Evolutionary conservation across 129 eudicot species (phyloP).

Genomic region (Smallanthus sonchifolius): DNA sequence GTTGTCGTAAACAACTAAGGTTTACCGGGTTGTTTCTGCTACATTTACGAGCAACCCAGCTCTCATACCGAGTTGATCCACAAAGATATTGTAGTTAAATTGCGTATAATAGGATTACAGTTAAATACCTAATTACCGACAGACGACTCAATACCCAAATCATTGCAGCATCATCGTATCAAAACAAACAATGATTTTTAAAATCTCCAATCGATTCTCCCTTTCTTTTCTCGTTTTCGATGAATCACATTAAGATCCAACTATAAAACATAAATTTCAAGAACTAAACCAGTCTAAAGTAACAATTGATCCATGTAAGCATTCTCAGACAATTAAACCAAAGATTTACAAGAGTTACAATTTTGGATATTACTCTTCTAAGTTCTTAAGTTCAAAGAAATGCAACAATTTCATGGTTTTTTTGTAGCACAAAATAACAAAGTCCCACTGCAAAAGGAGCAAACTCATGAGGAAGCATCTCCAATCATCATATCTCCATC

Average conservation of each 20-base stretch:
- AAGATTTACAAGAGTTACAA: conserved; percentile 24
- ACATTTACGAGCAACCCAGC: no score
- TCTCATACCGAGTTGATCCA: no score
- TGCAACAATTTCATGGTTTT: conserved; percentile 8
- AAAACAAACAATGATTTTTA: no score
- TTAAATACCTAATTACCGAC: no score
- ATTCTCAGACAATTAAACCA: conserved; percentile 17
- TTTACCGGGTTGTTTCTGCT: no score
- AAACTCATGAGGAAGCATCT: conserved; percentile 23
- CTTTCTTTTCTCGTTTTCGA: neutral
- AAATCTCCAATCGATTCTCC: no score
- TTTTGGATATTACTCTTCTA: conserved; percentile 12
- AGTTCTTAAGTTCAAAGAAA: conserved; percentile 6
- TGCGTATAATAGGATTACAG: no score
- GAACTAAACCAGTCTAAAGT: conserved; percentile 10
- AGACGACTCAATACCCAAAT: no score
- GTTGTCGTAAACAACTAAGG: no score
- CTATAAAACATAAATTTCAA: conserved; percentile 3
- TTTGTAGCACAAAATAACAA: conserved; percentile 13
- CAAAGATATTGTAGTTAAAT: no score
- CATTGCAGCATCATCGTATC: no score
- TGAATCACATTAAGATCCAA: neutral
- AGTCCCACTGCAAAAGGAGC: neutral
- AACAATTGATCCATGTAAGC: conserved; percentile 16
- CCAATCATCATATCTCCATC: conserved; percentile 30